Percentiles rank a stretch among this genome's conserved stretches.
These are phyloP conservation scores for Amaranthus palmeri DNA, from an alignment of 148 eudicot genomes.

Conservation along the genomic window DNA sequence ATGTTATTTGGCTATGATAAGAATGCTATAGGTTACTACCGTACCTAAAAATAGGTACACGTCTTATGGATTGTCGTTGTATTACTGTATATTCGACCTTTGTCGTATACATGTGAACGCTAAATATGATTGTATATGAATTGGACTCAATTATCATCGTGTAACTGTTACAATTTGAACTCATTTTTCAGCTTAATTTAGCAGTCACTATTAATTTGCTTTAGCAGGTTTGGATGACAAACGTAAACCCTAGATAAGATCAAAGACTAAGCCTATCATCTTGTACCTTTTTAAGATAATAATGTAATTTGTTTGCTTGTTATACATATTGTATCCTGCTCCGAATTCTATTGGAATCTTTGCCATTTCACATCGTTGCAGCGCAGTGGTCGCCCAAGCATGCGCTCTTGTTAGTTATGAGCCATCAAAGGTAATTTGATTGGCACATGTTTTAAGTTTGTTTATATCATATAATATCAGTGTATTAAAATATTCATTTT, in stretches of 20 bases:
- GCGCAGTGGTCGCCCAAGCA: conserved; percentile 97
- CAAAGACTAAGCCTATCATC: not conserved
- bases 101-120: too few relatives aligned
- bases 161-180: too few relatives aligned
- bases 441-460: not conserved
- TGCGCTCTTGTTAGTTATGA: conserved; percentile 95
- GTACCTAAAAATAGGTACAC: too few relatives aligned
- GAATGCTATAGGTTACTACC: too few relatives aligned
- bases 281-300: not conserved
- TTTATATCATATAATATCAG: not conserved
- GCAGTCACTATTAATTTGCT: too few relatives aligned
- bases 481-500: conserved; percentile 6
- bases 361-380: conserved; percentile 82
- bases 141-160: too few relatives aligned
- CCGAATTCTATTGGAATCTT: conserved; percentile 99
- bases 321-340: conserved; percentile 68
- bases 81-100: too few relatives aligned
- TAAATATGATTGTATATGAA: too few relatives aligned
- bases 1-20: too few relatives aligned
- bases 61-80: too few relatives aligned
- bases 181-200: too few relatives aligned
- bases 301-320: conserved; percentile 12
- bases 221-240: too few relatives aligned
- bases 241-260: not conserved
- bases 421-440: conserved; percentile 66